Evolutionary conservation across 108 stramenopile species (phyloP).

Genomic region (Mediolabrus comicus): DNA sequence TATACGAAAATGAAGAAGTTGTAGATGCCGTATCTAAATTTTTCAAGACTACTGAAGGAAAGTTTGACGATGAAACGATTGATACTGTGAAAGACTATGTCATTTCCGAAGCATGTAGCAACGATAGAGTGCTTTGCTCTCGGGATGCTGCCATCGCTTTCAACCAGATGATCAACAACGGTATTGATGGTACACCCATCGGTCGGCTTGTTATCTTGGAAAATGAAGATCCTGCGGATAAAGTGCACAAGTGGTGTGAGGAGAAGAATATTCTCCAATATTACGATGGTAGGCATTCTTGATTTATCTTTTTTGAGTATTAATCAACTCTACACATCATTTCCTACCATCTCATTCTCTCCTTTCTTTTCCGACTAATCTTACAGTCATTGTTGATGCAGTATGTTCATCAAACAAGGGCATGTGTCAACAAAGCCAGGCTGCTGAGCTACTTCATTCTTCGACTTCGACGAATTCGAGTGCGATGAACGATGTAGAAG

Average conservation of each 20-base stretch:
- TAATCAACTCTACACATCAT: too few relatives aligned
- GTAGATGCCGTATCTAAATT: slow-evolving; percentile 41
- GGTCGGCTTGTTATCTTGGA: slow-evolving; percentile 32
- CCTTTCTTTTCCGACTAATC: too few relatives aligned
- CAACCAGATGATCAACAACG: slow-evolving; percentile 6
- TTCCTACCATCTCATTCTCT: too few relatives aligned
- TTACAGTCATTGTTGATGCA: too few relatives aligned
- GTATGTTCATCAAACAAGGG: too few relatives aligned
- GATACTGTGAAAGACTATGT: slow-evolving; percentile 47
- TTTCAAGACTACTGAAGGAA: slow-evolving; percentile 9
- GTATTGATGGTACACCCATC: slow-evolving; percentile 22
- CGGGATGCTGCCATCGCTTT: slow-evolving; percentile 34
- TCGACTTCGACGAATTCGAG: too few relatives aligned
- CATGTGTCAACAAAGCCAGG: too few relatives aligned
- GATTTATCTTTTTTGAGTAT: too few relatives aligned
- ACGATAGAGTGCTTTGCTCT: slow-evolving; percentile 28
- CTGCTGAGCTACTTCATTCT: too few relatives aligned
- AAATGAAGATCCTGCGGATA: slow-evolving; percentile 48
- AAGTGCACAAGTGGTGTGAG: slow-evolving; percentile 26
- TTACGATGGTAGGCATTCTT: too few relatives aligned
- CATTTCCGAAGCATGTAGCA: slow-evolving; percentile 34
- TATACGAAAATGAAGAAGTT: slow-evolving; percentile 44
- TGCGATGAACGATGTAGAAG: too few relatives aligned
- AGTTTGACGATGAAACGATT: slow-evolving; percentile 26
- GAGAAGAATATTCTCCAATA: too few relatives aligned